Percentiles rank a stretch among this genome's conserved stretches.
Evolutionary conservation across 352 stramenopile species (phyloP).

Genomic region (Pythium biforme): DNA sequence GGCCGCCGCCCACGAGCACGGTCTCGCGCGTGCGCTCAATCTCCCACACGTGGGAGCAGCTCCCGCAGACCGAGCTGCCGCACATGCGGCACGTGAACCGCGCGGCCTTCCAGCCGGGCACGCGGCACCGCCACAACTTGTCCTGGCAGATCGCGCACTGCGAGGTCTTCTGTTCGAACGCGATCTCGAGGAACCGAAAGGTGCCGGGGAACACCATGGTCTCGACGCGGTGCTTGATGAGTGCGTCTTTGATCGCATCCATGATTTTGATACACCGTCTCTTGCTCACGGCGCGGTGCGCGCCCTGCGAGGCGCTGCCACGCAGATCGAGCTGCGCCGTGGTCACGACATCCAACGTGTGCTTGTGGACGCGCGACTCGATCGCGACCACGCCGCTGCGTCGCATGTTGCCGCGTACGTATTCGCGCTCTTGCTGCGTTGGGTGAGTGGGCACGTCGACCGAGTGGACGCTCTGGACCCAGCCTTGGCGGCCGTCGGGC

Average conservation of each 20-base stretch:
- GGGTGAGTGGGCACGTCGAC: constrained; percentile 4
- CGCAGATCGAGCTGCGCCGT: constrained; percentile 34
- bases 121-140: neutral
- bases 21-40: constrained; percentile 19
- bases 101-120: constrained; percentile 7
- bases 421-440: neutral
- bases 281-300: constrained; percentile 8
- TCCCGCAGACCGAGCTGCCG: constrained; percentile 6
- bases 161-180: constrained; percentile 15
- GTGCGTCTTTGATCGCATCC: neutral
- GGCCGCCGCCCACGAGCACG: constrained; percentile 13
- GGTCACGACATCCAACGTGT: constrained; percentile 30
- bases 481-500: constrained; percentile 14
- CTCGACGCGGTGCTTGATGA: constrained; percentile 13
- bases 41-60: constrained; percentile 18
- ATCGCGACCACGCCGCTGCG: constrained; percentile 39
- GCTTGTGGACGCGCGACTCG: constrained; percentile 23
- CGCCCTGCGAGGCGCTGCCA: constrained; percentile 19
- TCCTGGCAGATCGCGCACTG: constrained; percentile 7
- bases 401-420: constrained; percentile 39
- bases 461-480: constrained; percentile 25
- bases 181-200: constrained; percentile 8
- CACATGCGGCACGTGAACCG: constrained; percentile 23
- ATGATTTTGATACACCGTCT: constrained; percentile 11
- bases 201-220: constrained; percentile 12